Percentiles rank a stretch among this genome's conserved stretches.
phyloP scores from a whole-genome alignment of 2,329 filamentous ascomycete genomes.

The Xylariomycetidae sp. region DNA sequence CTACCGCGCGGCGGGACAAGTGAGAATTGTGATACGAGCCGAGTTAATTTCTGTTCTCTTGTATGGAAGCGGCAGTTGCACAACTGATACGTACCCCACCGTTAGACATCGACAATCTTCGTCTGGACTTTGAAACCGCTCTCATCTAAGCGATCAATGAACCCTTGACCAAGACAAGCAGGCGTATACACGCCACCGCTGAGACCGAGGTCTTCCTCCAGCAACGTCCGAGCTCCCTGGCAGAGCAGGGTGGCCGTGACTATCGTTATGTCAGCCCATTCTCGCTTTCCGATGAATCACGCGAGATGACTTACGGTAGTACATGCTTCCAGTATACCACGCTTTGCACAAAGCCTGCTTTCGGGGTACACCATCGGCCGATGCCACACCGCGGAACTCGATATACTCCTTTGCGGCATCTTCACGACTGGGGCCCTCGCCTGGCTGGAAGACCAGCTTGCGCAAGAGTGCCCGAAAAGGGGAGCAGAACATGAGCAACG shows the following conservation, averaged over 20 bases:
- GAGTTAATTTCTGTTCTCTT: too few relatives aligned
- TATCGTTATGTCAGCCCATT: conserved; percentile 25
- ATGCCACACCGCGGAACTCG: conserved; percentile 58
- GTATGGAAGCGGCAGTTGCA: too few relatives aligned
- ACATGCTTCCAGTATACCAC: conserved; percentile 55
- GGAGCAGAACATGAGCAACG: conserved; percentile 39
- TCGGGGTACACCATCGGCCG: conserved; percentile 48
- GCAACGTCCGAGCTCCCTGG: conserved; percentile 58
- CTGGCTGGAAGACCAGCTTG: conserved; percentile 44
- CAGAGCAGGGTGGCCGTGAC: conserved; percentile 60
- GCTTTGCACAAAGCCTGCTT: conserved; percentile 51
- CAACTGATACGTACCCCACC: too few relatives aligned
- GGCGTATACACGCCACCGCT: conserved; percentile 67
- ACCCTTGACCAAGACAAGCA: conserved; percentile 61
- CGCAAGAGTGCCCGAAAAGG: conserved; percentile 39
- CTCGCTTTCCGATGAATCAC: too few relatives aligned
- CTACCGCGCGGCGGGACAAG: too few relatives aligned
- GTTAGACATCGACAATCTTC: conserved; percentile 32
- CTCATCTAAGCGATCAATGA: conserved; percentile 55
- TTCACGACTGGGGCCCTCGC: conserved; percentile 48
- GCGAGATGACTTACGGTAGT: conserved; percentile 48
- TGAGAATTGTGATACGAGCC: too few relatives aligned
- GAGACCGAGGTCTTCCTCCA: conserved; percentile 55
- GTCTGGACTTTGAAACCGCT: conserved; percentile 59
- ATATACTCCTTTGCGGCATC: conserved; percentile 51